Conservation (phyloP, 2,329 filamentous ascomycete species). For the Microcyclospora pomicola region DNA sequence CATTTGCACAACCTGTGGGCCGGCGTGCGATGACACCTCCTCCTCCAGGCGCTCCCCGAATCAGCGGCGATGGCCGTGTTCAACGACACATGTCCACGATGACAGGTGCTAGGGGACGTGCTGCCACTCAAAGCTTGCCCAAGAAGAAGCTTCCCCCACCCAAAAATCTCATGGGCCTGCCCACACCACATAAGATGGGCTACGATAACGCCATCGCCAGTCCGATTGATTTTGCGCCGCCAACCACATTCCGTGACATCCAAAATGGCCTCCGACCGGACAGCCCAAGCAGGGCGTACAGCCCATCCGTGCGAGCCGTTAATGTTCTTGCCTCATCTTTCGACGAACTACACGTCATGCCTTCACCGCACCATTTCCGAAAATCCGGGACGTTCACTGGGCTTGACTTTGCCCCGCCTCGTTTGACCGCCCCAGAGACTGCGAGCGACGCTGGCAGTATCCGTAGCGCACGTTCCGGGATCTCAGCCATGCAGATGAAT, state of each 20-base stretch:
- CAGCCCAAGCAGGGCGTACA: conserved; percentile 55
- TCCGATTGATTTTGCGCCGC: conserved; percentile 78
- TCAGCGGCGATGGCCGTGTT: conserved; percentile 30
- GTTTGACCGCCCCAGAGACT: conserved; percentile 50
- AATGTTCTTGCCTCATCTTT: conserved; percentile 72
- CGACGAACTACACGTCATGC: conserved; percentile 72
- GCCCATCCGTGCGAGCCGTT: conserved; percentile 55
- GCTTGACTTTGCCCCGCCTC: conserved; percentile 69
- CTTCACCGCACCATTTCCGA: conserved; percentile 71
- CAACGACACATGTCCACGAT: conserved; percentile 32
- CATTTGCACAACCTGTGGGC: conserved; percentile 71
- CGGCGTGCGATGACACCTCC: conserved; percentile 94
- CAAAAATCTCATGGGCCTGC: conserved; percentile 56
- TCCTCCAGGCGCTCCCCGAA: conserved; percentile 48
- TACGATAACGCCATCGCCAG: conserved; percentile 46
- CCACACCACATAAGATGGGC: conserved; percentile 70
- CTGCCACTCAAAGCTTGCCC: conserved; percentile 18
- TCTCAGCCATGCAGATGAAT: conserved; percentile 54
- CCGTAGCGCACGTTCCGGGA: conserved; percentile 61
- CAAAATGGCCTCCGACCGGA: conserved; percentile 50
- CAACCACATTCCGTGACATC: conserved; percentile 45
- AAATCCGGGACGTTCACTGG: conserved; percentile 67
- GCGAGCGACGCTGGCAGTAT: conserved; percentile 40
- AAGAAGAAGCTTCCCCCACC: conserved; percentile 58
- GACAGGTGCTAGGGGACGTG: conserved; percentile 16